A percentile compares a stretch with the other conserved stretches of the same genome.
These are phyloP conservation scores for Huntiella omanensis DNA, from an alignment of 2,329 filamentous ascomycete species.

Conservation along the genomic window DNA sequence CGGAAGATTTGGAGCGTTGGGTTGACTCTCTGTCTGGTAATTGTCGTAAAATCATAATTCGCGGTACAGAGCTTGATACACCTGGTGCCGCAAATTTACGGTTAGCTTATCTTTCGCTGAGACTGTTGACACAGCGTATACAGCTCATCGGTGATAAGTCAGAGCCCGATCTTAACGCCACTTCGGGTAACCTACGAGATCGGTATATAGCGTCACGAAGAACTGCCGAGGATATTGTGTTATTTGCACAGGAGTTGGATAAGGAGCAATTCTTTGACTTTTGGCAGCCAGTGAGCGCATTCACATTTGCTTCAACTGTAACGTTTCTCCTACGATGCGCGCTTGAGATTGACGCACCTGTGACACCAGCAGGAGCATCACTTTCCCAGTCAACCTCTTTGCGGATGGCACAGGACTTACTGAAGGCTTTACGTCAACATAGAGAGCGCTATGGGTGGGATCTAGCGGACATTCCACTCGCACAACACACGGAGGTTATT, in stretches of 20 bases:
- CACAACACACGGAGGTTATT: slow-evolving; percentile 27
- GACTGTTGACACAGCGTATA: slow-evolving; percentile 28
- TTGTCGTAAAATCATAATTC: slow-evolving; percentile 22
- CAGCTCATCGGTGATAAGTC: slow-evolving; percentile 17
- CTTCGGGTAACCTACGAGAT: slow-evolving; percentile 10
- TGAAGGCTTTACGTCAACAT: slow-evolving; percentile 22
- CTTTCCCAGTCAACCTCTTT: slow-evolving; percentile 22
- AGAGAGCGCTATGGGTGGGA: slow-evolving; percentile 27
- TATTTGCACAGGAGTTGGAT: slow-evolving; percentile 26
- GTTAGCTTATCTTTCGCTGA: slow-evolving; percentile 29
- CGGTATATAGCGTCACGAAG: slow-evolving; percentile 24
- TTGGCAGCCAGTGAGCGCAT: slow-evolving; percentile 29
- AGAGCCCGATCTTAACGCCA: background rate
- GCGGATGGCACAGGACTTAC: slow-evolving; percentile 24
- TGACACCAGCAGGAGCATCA: slow-evolving; percentile 14
- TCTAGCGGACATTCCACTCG: slow-evolving; percentile 29
- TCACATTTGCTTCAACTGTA: slow-evolving; percentile 28
- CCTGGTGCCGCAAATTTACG: slow-evolving; percentile 32
- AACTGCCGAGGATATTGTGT: slow-evolving; percentile 29
- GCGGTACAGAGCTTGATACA: slow-evolving; percentile 22
- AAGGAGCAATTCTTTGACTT: slow-evolving; percentile 27
- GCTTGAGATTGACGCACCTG: slow-evolving; percentile 22
- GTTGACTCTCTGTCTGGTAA: slow-evolving; percentile 22
- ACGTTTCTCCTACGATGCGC: slow-evolving; percentile 31
- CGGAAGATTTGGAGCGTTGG: slow-evolving; percentile 23